phyloP scores from a whole-genome alignment of 2,329 filamentous ascomycete genomes.

The Arthrobotrys sphaeroides region DNA sequence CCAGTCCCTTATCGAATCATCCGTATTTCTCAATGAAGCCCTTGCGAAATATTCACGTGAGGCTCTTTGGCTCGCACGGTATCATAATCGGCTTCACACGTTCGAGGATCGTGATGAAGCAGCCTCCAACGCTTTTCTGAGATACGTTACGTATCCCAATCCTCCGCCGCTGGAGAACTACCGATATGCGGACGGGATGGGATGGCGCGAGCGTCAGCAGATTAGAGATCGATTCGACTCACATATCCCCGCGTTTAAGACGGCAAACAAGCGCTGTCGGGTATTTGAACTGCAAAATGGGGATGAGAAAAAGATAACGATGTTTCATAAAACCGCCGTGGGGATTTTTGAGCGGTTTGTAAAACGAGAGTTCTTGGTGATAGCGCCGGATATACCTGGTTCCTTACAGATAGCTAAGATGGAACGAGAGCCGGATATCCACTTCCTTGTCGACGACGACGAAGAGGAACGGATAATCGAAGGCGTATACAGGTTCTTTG shows the following conservation, averaged over 20 bases:
- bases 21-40: not conserved
- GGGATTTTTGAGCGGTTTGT: not conserved
- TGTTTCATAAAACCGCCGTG: not conserved
- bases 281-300: not conserved
- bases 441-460: not conserved
- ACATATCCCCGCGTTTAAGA: no score
- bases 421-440: not conserved
- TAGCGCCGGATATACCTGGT: not conserved
- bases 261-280: not conserved
- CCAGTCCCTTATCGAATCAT: not conserved
- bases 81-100: not conserved
- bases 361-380: not conserved
- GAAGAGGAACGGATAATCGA: not conserved
- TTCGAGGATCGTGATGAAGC: not conserved
- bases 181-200: no score
- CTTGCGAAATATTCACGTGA: not conserved
- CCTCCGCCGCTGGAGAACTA: not conserved
- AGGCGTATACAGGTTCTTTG: not conserved
- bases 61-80: not conserved
- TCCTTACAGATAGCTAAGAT: not conserved
- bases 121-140: not conserved
- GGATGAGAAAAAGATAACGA: not conserved
- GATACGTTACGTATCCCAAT: not conserved
- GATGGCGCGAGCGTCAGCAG: no score
- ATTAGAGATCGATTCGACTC: no score